Base-by-base conservation (phyloP, 2,329 filamentous ascomycete species). In the Aquanectria penicillioides region DNA sequence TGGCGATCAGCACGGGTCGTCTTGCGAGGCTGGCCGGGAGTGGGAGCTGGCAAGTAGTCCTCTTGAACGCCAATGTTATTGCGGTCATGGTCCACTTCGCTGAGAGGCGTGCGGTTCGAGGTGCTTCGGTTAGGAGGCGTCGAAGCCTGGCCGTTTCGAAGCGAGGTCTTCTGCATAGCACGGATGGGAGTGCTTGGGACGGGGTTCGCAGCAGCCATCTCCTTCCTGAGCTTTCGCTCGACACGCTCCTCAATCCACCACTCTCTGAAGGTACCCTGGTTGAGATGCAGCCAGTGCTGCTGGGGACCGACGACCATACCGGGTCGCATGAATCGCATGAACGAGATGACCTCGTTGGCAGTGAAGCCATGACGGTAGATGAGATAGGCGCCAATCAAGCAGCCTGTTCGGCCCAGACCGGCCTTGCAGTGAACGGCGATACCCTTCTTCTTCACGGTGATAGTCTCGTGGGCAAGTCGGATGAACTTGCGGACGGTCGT, bases 371-470 rank as follows among this genome's bases (percentile, higher is more conserved):
- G 91, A 66, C 94, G 88, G 81, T 99, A 99, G 73, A 99, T 98
- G 61, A 99, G 84, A 73, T 99, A 99, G 26, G 95, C 95, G 57
- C 95, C 95, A 71, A 99, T 99, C 64, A 99, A 81, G 75, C 95
- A 99, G 12, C 95, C 95, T 1, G 95, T 99, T 43, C 95, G 89
- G 23, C 95, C 95, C 17, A 99, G 87, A 43, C 95, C 95, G 70
- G 95, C 95, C 80, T 99, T 99, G 86, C 95, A 99, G 79, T 99
- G 95, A 6, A 99, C 95, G 5, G 95, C 95, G 65, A 99, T 97
- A 40, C 90, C 91, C 83, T 93, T 94, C 78, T 94, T 93, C 79
- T 91, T 92, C 47, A 94, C 84, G 1, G 89, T 94, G 72, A 99
- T 99, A 78, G 91, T 97, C 73, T 97, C 91, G 73, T 98, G 95